Base-by-base conservation (phyloP, 805 yeast species). In the Saccharomycopsis sp. region DNA sequence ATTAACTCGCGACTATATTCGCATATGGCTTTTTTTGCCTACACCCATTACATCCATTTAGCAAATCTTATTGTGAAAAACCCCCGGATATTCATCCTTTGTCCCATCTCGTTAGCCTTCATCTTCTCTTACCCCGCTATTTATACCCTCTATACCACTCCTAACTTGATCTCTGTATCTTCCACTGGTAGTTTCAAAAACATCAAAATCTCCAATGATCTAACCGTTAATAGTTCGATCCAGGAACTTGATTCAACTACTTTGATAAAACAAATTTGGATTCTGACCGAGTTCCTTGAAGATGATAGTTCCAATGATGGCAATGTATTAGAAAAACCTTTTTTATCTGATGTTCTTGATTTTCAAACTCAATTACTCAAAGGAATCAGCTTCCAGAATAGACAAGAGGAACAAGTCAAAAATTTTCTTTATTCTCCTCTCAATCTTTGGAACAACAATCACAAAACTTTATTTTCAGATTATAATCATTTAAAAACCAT, bases 71-170 rank as follows among this genome's bases (percentile, higher is more conserved):
- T 67, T n/a, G 51, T 62, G 15, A 56, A 49, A 45, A 56, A 58
- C 31, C 74, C 72, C 4, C 51, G 62, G 21, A 48, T 54, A 3
- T 68, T 60, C 49, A 74, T 74, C 21, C 57, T 74, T 8, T 59
- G 69, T 61, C 77, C 79, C 1, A 59, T 68, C 3, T 52, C 74
- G 2, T 41, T 70, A 2, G 62, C 66, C 6, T 67, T 74, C 42
- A 54, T 69, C 3, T 43, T 74, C 18, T 61, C 76, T 8, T 74
- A 71, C 48, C 76, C 77, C 2, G 52, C 74, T 0, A 49, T 73
- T 10, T 64, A 66, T 48, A 34, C 37, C 6, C 3, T 34, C 9
- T 20, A 20, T 20, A 34, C 29, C 5, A 21, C 37, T 14, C 37
- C 37, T 10, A 30, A 30, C 20, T 29, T 36, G 26, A 18, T 36